Evolutionary conservation across 1,284 basidiomycete genomes (phyloP), one percentile per base, ranked within the genome.

Genomic region (Fomitopsis schrenkii): DNA sequence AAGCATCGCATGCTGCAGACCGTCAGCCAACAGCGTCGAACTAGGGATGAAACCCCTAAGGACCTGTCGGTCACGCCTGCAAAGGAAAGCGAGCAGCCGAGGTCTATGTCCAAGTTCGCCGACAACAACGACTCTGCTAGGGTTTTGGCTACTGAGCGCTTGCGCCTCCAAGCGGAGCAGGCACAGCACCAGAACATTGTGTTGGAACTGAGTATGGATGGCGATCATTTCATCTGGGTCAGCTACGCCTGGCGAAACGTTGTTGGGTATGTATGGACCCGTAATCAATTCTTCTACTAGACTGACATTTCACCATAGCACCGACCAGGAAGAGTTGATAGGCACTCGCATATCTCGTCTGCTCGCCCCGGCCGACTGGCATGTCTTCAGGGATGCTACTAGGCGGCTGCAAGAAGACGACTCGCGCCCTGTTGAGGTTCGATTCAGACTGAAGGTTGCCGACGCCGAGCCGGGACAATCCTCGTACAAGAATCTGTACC

Each of bases 141-240:
- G 48, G 84, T 91, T 9, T 80, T 94, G 60, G 90, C 91, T 15
- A 91, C 91, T 0, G 94, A 97, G 70, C 88, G 93, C 33, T 75
- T 98, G 35, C 85, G 90, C 35, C 78, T 93, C 36, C 89, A 95
- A 67, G 95, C 94, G 2, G 95, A 98, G 74, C 93, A 92, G 5
- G 94, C 94, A 15, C 93, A 96, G 76, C 94, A 90, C 71, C 91
- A 94, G 74, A 97, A 97, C 68, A 94, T 98, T 58, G 93, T 99
- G 36, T 85, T 99, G 81, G 97, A 99, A 75, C 85, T 99, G 30
- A 91, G 90, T 72, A 80, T 98, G 64, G 94, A 98, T 71, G 95
- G 94, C 7, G 95, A 98, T 72, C 90, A 96, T 70, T 83, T 93
- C 65, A 81, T 91, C 65, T 99, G 96, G 88, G 83, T 98, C 59